These are phyloP conservation scores for Begonia masoniana DNA, from an alignment of 306 rosid genomes.

Conservation along the genomic window DNA sequence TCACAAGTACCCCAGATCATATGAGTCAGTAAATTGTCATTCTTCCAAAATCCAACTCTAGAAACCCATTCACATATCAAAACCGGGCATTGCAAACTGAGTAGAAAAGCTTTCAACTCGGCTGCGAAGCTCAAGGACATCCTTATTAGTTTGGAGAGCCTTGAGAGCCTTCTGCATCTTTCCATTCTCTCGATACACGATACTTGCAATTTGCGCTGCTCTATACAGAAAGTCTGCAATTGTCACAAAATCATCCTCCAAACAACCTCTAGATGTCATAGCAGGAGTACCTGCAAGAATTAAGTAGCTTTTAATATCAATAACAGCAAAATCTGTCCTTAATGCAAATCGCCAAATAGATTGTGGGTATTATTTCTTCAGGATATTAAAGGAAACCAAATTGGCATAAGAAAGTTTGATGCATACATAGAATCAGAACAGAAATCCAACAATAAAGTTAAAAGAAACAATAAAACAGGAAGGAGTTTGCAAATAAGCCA, in stretches of 20 bases:
- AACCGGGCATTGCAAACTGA: slow-evolving; percentile 88
- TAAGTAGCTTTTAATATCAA: too few species aligned
- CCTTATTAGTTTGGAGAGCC: slow-evolving; percentile 55
- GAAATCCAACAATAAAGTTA: not conserved
- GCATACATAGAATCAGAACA: not conserved
- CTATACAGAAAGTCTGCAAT: slow-evolving; percentile 65
- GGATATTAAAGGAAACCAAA: too few species aligned
- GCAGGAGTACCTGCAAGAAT: slow-evolving; percentile 77
- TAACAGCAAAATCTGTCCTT: too few species aligned
- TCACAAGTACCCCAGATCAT: too few species aligned
- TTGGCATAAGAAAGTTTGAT: too few species aligned
- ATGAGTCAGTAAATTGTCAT: too few species aligned
- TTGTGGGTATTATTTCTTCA: too few species aligned
- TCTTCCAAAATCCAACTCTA: too few species aligned
- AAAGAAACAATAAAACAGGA: not conserved
- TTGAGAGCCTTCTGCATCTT: slow-evolving; percentile 39
- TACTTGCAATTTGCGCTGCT: slow-evolving; percentile 66
- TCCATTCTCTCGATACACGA: slow-evolving; percentile 57
- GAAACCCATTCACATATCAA: slow-evolving; percentile 30
- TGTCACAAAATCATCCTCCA: slow-evolving; percentile 83
- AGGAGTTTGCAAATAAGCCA: not conserved
- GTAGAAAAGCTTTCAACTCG: slow-evolving; percentile 73
- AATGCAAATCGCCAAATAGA: too few species aligned
- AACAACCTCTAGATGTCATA: slow-evolving; percentile 92
- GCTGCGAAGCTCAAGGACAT: slow-evolving; percentile 52